These are phyloP conservation scores for Bjerkandera adusta DNA, from an alignment of 1,284 basidiomycete species.

Conservation along the genomic window DNA sequence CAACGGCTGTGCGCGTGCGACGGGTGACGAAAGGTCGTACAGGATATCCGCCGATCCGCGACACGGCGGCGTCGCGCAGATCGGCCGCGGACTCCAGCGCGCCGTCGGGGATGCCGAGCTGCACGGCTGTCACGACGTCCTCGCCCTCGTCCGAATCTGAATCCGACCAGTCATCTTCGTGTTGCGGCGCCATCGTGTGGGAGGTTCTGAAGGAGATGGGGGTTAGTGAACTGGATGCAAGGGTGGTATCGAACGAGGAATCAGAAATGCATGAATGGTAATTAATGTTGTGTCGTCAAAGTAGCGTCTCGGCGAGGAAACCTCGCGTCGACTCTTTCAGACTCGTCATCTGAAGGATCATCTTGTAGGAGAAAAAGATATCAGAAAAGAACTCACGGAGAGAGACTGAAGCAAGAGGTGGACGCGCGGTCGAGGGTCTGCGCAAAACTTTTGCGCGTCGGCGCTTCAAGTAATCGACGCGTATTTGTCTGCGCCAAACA, in stretches of 20 bases:
- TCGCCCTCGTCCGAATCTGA: constrained; percentile 64
- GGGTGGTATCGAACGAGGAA: constrained; percentile 21
- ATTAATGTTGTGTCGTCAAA: constrained; percentile 60
- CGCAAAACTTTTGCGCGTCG: background rate
- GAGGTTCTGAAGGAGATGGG: constrained; percentile 8
- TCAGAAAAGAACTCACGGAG: constrained; percentile 19
- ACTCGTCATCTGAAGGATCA: constrained; percentile 90
- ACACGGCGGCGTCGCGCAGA: constrained; percentile 70
- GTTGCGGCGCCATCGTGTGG: constrained; percentile 20
- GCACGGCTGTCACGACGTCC: constrained; percentile 66
- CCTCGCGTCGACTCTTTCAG: constrained; percentile 59
- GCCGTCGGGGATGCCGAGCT: constrained; percentile 78
- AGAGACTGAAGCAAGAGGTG: background rate
- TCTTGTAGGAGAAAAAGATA: constrained; percentile 37
- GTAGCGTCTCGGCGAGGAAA: constrained; percentile 53
- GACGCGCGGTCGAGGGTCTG: background rate
- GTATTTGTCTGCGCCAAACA: constrained; percentile 11
- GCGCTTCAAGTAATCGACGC: background rate
- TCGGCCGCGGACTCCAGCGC: constrained; percentile 52
- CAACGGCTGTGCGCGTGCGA: constrained; percentile 38
- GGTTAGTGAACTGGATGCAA: constrained; percentile 3
- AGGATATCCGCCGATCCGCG: constrained; percentile 82
- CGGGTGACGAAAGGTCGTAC: constrained; percentile 58
- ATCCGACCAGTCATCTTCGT: constrained; percentile 72
- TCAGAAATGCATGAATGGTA: constrained; percentile 95